Conservation (phyloP, 1,139 yeast genomes). For the Saccharomycopsis hybrid region DNA sequence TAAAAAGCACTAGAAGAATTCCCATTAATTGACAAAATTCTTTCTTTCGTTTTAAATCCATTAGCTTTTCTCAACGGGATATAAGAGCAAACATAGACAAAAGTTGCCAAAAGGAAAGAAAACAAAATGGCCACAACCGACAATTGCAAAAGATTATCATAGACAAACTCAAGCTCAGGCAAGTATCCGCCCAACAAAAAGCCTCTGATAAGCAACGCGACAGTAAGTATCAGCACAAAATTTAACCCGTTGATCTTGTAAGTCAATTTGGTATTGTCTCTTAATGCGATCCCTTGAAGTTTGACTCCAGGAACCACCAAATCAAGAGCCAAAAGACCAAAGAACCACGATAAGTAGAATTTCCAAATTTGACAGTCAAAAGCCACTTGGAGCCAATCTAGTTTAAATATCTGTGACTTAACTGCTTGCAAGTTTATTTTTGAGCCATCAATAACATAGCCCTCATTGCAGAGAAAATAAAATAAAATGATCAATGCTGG, state of each 20-base stretch:
- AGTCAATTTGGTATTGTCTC: constrained; percentile 65
- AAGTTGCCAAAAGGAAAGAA: constrained; percentile 54
- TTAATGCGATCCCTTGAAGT: constrained; percentile 58
- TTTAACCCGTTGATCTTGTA: constrained; percentile 81
- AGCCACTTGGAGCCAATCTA: constrained; percentile 26
- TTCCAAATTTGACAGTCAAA: constrained; percentile 47
- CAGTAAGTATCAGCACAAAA: constrained; percentile 39
- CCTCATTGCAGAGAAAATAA: constrained; percentile 50
- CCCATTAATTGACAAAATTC: constrained; percentile 79
- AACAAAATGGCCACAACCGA: constrained; percentile 58
- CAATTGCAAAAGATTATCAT: constrained; percentile 60
- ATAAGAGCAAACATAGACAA: constrained; percentile 65
- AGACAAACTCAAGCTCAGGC: constrained; percentile 76
- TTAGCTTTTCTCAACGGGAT: constrained; percentile 46
- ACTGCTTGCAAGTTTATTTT: constrained; percentile 37
- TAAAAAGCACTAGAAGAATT: constrained; percentile 70
- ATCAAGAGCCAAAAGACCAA: constrained; percentile 56
- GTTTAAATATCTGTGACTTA: constrained; percentile 19
- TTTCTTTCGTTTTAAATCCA: constrained; percentile 52
- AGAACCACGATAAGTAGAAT: constrained; percentile 73
- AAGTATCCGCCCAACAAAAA: constrained; percentile 44
- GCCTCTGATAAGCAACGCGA: constrained; percentile 45
- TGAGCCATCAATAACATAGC: constrained; percentile 47
- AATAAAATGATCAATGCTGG: constrained; percentile 58
- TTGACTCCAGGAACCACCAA: constrained; percentile 64